These are phyloP conservation scores for Agrocybe chaxingu DNA, from an alignment of 768 basidiomycete species.

Conservation along the genomic window DNA sequence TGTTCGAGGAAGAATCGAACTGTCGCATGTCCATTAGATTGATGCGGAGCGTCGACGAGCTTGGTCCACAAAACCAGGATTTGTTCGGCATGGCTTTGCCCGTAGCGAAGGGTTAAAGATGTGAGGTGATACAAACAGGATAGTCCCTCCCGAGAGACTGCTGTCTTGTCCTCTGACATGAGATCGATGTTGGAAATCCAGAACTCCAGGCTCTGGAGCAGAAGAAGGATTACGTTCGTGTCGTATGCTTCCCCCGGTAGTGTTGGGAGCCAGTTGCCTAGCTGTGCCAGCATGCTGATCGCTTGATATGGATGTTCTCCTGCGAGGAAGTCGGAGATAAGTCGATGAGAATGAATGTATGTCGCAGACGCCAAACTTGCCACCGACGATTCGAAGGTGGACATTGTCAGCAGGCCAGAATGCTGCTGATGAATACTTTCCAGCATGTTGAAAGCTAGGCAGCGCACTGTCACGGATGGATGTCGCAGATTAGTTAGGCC, in stretches of 20 bases:
- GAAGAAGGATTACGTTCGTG: conserved; percentile 46
- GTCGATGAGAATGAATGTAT: conserved; percentile 77
- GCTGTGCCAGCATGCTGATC: conserved; percentile 61
- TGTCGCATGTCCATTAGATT: conserved; percentile 75
- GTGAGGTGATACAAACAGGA: conserved; percentile 77
- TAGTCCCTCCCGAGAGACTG: conserved; percentile 56
- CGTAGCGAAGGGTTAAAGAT: conserved; percentile 75
- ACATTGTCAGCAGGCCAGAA: conserved; percentile 64
- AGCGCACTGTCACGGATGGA: conserved; percentile 56
- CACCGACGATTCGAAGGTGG: conserved; percentile 70
- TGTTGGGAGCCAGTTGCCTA: conserved; percentile 70
- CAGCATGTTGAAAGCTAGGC: conserved; percentile 75
- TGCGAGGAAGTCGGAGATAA: conserved; percentile 76
- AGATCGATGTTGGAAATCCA: conserved; percentile 82
- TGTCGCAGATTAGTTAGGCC: conserved; percentile 86
- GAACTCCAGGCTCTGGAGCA: conserved; percentile 77
- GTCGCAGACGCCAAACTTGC: conserved; percentile 71
- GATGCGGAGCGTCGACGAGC: conserved; percentile 68
- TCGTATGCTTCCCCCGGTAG: conserved; percentile 48
- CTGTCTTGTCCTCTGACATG: conserved; percentile 54
- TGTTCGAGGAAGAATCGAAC: conserved; percentile 85
- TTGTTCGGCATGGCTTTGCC: conserved; percentile 74
- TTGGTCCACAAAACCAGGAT: conserved; percentile 76
- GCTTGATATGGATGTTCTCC: conserved; percentile 70
- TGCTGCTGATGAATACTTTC: conserved; percentile 68